phyloP scores from a whole-genome alignment of 805 yeast species.

The Candida mattraensis region DNA sequence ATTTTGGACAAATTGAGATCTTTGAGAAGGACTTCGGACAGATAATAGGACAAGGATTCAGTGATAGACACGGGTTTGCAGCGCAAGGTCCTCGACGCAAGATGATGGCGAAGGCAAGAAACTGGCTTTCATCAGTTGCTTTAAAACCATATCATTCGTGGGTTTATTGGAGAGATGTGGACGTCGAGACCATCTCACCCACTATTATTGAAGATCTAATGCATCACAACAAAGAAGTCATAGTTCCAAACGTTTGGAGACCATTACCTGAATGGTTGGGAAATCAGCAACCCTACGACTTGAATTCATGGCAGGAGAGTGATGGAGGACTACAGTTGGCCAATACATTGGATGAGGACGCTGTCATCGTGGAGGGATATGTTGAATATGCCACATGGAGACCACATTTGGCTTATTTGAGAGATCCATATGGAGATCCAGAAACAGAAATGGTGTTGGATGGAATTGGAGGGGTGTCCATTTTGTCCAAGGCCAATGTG shows the following conservation, averaged over 20 bases:
- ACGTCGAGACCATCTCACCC: slow-evolving; percentile 86
- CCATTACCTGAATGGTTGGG: slow-evolving; percentile 87
- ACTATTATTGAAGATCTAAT: slow-evolving; percentile 87
- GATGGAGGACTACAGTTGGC: slow-evolving; percentile 83
- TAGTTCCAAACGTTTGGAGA: slow-evolving; percentile 94
- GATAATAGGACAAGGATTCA: slow-evolving; percentile 86
- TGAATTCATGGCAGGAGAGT: slow-evolving; percentile 83
- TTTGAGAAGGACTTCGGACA: slow-evolving; percentile 94
- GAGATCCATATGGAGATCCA: slow-evolving; percentile 95
- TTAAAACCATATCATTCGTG: slow-evolving; percentile 89
- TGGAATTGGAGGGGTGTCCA: slow-evolving; percentile 97
- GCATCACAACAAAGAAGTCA: slow-evolving; percentile 88
- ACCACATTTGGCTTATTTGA: slow-evolving; percentile 90
- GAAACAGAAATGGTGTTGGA: slow-evolving; percentile 91
- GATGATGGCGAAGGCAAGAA: slow-evolving; percentile 93
- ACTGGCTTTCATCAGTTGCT: slow-evolving; percentile 88
- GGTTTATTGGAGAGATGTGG: slow-evolving; percentile 98
- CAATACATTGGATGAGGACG: slow-evolving; percentile 79
- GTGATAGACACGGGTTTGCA: slow-evolving; percentile 92
- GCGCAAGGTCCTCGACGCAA: slow-evolving; percentile 96
- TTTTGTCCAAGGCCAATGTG: slow-evolving; percentile 81
- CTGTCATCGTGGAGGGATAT: slow-evolving; percentile 95
- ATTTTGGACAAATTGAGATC: slow-evolving; percentile 83
- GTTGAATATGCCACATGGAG: slow-evolving; percentile 98
- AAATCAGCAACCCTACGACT: slow-evolving; percentile 80